Percentiles rank a stretch among this genome's conserved stretches.
These are phyloP conservation scores for Ulvella scutata DNA, from an alignment of 139 green algal genomes.

Conservation along the genomic window DNA sequence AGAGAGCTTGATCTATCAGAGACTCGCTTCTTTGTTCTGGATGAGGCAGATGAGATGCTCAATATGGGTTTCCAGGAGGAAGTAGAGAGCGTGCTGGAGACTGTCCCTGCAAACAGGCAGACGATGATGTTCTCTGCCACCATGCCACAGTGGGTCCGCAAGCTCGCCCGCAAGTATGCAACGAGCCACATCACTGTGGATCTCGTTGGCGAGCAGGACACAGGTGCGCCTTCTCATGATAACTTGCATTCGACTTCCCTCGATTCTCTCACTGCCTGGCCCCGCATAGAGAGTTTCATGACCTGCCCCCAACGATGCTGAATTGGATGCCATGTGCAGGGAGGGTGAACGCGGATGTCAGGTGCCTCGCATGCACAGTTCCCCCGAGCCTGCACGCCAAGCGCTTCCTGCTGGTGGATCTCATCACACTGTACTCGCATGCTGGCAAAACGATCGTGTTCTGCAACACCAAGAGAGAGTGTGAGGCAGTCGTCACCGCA, in stretches of 20 bases:
- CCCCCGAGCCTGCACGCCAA: constrained; percentile 7
- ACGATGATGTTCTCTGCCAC: constrained; percentile 96
- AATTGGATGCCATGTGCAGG: background rate
- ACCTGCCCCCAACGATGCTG: background rate
- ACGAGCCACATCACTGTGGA: constrained; percentile 76
- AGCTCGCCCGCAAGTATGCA: constrained; percentile 51
- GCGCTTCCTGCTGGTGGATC: constrained; percentile 24
- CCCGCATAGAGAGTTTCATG: background rate
- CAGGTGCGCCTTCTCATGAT: constrained; percentile 26
- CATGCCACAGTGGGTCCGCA: constrained; percentile 88
- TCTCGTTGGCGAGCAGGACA: constrained; percentile 72
- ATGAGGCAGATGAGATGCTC: constrained; percentile 98
- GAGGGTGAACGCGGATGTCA: constrained; percentile 1
- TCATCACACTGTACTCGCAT: constrained; percentile 32
- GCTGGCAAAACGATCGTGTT: constrained; percentile 26
- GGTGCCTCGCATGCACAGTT: background rate
- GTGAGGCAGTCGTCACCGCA: constrained; percentile 22
- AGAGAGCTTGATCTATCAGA: background rate
- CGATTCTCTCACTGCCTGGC: background rate
- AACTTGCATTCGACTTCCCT: no score
- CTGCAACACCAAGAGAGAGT: constrained; percentile 39
- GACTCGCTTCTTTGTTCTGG: constrained; percentile 52
- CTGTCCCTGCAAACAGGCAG: constrained; percentile 60
- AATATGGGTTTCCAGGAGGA: constrained; percentile 95
- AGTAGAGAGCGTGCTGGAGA: constrained; percentile 83